Evolutionary conservation across 78 protist species (phyloP).

Genomic region (Protostelium mycophagum): DNA sequence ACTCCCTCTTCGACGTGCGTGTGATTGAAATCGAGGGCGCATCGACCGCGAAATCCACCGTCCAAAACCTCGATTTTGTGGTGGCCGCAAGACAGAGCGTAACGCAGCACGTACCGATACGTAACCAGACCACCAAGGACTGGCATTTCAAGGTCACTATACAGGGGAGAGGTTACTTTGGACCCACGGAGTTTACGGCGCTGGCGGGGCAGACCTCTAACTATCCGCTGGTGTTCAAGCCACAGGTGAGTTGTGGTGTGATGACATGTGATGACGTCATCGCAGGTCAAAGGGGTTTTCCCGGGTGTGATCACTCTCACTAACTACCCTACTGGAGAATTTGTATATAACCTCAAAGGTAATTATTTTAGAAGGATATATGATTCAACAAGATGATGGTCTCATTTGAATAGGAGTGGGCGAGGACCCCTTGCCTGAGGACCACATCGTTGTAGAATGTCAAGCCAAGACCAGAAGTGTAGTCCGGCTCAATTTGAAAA

Average conservation of each 20-base stretch:
- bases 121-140: slow-evolving; percentile 14
- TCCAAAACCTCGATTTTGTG: slow-evolving; percentile 9
- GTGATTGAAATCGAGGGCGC: slow-evolving; percentile 19
- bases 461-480: slow-evolving; percentile 3
- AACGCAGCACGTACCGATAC: slow-evolving; percentile 34
- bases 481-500: slow-evolving; percentile 6
- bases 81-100: slow-evolving; percentile 12
- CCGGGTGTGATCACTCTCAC: background rate
- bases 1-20: slow-evolving; percentile 23
- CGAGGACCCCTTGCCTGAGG: slow-evolving; percentile 67
- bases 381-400: too few species aligned
- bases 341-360: slow-evolving; percentile 42
- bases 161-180: slow-evolving; percentile 35
- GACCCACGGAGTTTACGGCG: slow-evolving; percentile 28
- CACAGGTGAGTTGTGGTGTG: slow-evolving; percentile 18
- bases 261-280: background rate
- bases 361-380: background rate
- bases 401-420: background rate
- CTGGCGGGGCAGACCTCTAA: background rate
- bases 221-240: slow-evolving; percentile 26
- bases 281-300: background rate
- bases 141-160: slow-evolving; percentile 15
- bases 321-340: background rate
- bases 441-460: slow-evolving; percentile 24
- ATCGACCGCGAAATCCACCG: slow-evolving; percentile 8